Evolutionary conservation across 2,329 filamentous ascomycete species (phyloP).

Genomic region (Penicillium griseofulvum): DNA sequence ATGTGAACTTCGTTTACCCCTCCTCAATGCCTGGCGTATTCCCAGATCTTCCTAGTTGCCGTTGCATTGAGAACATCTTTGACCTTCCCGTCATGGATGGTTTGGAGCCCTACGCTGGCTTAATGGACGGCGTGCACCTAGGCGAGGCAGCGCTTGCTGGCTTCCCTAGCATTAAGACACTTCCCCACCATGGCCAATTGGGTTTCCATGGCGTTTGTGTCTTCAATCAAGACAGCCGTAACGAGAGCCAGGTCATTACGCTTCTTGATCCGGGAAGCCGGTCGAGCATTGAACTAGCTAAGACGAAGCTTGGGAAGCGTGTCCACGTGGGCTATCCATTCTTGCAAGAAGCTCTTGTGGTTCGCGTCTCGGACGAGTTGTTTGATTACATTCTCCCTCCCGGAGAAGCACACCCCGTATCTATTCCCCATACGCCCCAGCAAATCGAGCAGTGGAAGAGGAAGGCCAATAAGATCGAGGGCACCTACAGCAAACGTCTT

Average conservation of each 20-base stretch:
- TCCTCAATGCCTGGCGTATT: constrained; percentile 88
- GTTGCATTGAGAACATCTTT: constrained; percentile 93
- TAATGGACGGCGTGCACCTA: constrained; percentile 80
- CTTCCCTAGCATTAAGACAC: constrained; percentile 83
- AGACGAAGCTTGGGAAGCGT: constrained; percentile 75
- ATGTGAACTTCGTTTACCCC: constrained; percentile 77
- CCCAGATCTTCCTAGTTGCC: constrained; percentile 81
- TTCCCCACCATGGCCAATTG: constrained; percentile 77
- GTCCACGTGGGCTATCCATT: constrained; percentile 95
- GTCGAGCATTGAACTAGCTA: constrained; percentile 69
- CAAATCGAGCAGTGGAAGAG: constrained; percentile 81
- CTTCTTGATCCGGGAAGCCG: constrained; percentile 71
- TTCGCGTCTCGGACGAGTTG: constrained; percentile 85
- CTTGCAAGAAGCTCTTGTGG: constrained; percentile 86
- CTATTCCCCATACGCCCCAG: constrained; percentile 67
- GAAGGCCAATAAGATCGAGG: constrained; percentile 80
- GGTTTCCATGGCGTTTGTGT: constrained; percentile 89
- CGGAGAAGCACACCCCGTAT: constrained; percentile 62
- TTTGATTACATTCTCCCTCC: constrained; percentile 78
- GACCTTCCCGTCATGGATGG: constrained; percentile 92
- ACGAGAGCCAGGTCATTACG: constrained; percentile 93
- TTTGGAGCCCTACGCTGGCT: constrained; percentile 75
- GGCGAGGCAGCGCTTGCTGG: constrained; percentile 83
- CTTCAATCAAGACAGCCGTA: constrained; percentile 92
- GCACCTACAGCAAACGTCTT: constrained; percentile 83